Evolutionary conservation across 2,329 filamentous ascomycete genomes (phyloP).

Genomic region (Sporothrix sp.): DNA sequence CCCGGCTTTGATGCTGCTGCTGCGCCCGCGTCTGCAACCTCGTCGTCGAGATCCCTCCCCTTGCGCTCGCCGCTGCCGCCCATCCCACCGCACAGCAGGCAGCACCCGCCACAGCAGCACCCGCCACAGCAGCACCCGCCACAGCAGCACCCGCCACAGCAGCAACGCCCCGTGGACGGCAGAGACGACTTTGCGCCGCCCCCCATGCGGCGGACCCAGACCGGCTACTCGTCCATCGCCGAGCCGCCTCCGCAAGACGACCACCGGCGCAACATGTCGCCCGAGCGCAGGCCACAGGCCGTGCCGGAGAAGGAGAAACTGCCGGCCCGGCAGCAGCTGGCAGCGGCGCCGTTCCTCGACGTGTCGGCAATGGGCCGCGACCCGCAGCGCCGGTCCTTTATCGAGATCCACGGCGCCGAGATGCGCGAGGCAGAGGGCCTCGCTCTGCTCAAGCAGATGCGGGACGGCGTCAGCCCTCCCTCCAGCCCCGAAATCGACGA

Average conservation of each 20-base stretch:
- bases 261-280: constrained; percentile 21
- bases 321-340: constrained; percentile 25
- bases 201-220: constrained; percentile 48
- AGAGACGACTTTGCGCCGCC: constrained; percentile 39
- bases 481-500: constrained; percentile 18
- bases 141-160: constrained; percentile 21
- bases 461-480: constrained; percentile 25
- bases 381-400: constrained; percentile 47
- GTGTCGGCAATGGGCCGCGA: constrained; percentile 31
- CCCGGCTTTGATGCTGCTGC: not conserved
- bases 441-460: constrained; percentile 44
- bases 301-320: constrained; percentile 22
- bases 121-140: constrained; percentile 2
- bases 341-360: constrained; percentile 27
- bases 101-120: constrained; percentile 20
- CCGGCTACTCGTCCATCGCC: constrained; percentile 37
- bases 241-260: constrained; percentile 15
- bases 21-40: not conserved
- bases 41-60: constrained; percentile 3
- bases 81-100: constrained; percentile 16
- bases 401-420: constrained; percentile 48
- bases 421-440: constrained; percentile 52
- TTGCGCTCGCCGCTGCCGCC: constrained; percentile 21
- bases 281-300: constrained; percentile 39
- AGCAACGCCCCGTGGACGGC: constrained; percentile 31